Evolutionary conservation across 805 yeast species (phyloP), one percentile per base, ranked within the genome.

Genomic region (Metschnikowia reukaufii): DNA sequence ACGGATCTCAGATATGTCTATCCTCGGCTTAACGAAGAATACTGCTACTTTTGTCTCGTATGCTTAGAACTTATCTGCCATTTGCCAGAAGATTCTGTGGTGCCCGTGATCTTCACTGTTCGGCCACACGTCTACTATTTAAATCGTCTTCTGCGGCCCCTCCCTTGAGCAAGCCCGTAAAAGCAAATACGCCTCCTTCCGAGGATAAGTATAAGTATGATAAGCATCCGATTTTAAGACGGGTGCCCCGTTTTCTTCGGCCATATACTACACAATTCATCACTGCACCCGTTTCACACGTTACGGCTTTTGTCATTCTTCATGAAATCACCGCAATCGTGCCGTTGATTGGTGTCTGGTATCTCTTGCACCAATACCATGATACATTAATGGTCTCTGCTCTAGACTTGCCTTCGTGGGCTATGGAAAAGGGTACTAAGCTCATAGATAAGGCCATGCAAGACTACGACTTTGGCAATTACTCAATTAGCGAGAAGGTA

Each of bases 311-410:
- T 56, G 54, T 86, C 5, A 60, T 86, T 4, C 68, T 87, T 12
- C 96, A 87, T 59, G 96, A 87, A 59, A 52, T 87, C 35, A 76
- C 91, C 0, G 96, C 96, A 2, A 73, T 87, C 2, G 75, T 78
- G 23, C 95, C 95, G 1, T 68, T 87, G 40, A 67, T 85, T 33
- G 82, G 82, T 0, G 55, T 86, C 2, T 85, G 92, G 90, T 85
- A 80, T 57, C 52, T 72, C 0, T 73, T 87, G 51, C 86, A 85
- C 64, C 73, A 77, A 49, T 70, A 68, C 44, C 67, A 75, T 34
- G 78, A 79, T 44, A 65, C 74, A 41, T 61, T 79, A 8, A 53
- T 54, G 59, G 40, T 49, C 2, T 84, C 86, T 1, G 44, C 53
- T 2, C 54, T 76, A 7, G 83, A 78, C 44, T 56, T 81, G 23